These are phyloP conservation scores for Cunninghamia lanceolata DNA, from an alignment of 75 land plant species.

Conservation along the genomic window DNA sequence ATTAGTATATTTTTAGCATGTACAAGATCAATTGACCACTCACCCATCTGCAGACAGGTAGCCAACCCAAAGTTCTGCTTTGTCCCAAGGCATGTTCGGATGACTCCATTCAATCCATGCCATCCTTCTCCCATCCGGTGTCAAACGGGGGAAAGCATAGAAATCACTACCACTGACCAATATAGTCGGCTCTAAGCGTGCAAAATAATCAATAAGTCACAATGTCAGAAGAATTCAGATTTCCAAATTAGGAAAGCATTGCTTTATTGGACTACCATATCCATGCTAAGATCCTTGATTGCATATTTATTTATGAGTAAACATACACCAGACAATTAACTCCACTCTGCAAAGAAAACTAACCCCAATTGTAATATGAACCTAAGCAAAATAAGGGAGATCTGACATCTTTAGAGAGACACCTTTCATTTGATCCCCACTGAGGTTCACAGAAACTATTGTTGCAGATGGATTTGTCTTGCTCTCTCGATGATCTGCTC, in stretches of 20 bases:
- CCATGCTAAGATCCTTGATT: neutral
- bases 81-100: too few relatives aligned
- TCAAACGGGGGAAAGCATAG: slow-evolving; percentile 85
- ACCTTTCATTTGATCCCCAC: slow-evolving; percentile 33
- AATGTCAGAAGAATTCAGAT: slow-evolving; percentile 2
- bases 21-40: slow-evolving; percentile 16
- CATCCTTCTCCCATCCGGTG: slow-evolving; percentile 40
- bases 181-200: slow-evolving; percentile 20
- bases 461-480: slow-evolving; percentile 50
- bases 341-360: neutral
- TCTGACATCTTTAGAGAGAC: neutral
- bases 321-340: neutral
- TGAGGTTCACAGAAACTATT: slow-evolving; percentile 50
- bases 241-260: neutral
- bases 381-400: neutral
- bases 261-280: neutral
- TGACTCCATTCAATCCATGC: too few relatives aligned
- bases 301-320: neutral
- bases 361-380: neutral
- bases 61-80: slow-evolving; percentile 81
- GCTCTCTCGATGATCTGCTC: slow-evolving; percentile 60
- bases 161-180: slow-evolving; percentile 25
- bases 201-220: neutral
- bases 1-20: neutral
- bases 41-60: slow-evolving; percentile 78